Base-by-base conservation (phyloP, 2,329 filamentous ascomycete species). In the Ceratocystis alfenasii region DNA sequence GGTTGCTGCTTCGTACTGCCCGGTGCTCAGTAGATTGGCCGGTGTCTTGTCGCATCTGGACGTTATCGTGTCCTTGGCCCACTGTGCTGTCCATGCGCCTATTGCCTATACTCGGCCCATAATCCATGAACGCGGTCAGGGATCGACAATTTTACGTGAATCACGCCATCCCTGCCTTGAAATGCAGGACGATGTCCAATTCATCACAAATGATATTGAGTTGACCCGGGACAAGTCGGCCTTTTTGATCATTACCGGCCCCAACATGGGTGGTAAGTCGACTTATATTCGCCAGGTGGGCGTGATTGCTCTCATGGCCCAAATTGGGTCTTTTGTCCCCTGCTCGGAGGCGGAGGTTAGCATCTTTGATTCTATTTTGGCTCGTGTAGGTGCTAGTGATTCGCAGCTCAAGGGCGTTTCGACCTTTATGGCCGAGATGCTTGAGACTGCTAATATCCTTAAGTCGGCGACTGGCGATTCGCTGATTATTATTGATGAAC, bases 371-470 rank as follows among this genome's bases (percentile, higher is more conserved):
- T 94, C 90, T 69, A 96, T 99, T 68, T 87, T 99, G 48, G 94
- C 95, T 0, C 88, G 94, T 71, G 94, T 99, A 0, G 94, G 95
- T 53, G 95, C 94, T 5, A 94, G 89, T 71, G 95, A 99, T 76
- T 95, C 90, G 5, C 94, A 97, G 75, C 87, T 99, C 69, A 97
- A 97, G 77, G 94, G 94, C 45, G 94, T 99, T 1, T 96, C 90
- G 2, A 99, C 94, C 0, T 99, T 99, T 76, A 99, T 99, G 95
- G 94, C 94, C 1, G 94, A 99, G 78, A 99, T 99, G 94, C 83
- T 99, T 25, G 94, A 99, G 75, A 99, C 94, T 1, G 91, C 94
- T 70, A 97, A 97, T 74, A 99, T 99, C 70, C 86, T 99, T 73
- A 97, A 97, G 77, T 95, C 90, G 0, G 94, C 94, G 1, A 99